Base-by-base conservation (phyloP, 257 asterid species). In the Fraxinus americana region DNA sequence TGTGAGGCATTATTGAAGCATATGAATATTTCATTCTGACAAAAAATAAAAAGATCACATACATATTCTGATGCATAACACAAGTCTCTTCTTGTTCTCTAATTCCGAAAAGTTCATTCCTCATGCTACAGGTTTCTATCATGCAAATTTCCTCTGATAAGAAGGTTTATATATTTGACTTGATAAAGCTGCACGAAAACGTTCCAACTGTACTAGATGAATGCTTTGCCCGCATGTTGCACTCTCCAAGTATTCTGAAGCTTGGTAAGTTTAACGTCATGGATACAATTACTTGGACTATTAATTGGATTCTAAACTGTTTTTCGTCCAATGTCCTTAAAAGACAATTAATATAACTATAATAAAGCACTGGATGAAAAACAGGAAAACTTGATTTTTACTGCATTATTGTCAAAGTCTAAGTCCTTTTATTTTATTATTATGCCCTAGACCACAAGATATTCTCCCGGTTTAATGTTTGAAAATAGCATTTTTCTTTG, bases 91-190 rank as follows among this genome's bases (percentile, higher is more conserved):
- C 13, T 39, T 9, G 13, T 39, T 39, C 13, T 39, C 45, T 39
- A 39, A 39, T 39, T 39, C 12, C 13, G 13, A 39, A 39, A 39
- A 39, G 3, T 39, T 63, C 23, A 59, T 54, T 66, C 34, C 72
- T 45, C 80, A 54, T 72, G 63, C 79, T 81, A 82, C 91, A 96
- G 99, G 99, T 96, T 61, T 96, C 98, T 57, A 96, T 96, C 81
- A 89, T 96, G 91, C 99, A 96, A 91, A 92, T 96, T 81, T 96
- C 99, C 61, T 87, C 97, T 29, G 95, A 89, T 75, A 85, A 86
- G 85, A 91, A 83, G 89, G 99, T 88, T 77, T 96, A 87, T 75
- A 91, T 93, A 83, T 79, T 93, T 29, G 99, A 96, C 87, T 96
- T 96, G 71, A 92, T 96, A 89, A 93, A 89, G 86, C 87, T 96